phyloP scores from a whole-genome alignment of 208 protist genomes.

The Strigomonas culicis region DNA sequence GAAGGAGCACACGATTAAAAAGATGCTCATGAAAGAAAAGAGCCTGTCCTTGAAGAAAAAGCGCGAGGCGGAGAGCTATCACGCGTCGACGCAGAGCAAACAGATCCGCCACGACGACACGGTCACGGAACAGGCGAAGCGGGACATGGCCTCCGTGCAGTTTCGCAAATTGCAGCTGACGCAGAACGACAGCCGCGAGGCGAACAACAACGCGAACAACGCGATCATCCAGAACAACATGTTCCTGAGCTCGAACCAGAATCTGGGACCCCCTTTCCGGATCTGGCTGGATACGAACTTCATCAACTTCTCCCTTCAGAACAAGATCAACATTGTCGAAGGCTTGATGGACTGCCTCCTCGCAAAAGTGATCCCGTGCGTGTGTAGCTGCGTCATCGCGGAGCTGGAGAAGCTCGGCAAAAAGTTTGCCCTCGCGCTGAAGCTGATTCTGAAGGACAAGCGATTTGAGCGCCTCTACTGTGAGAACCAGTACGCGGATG shows the following conservation, averaged over 20 bases:
- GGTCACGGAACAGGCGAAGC: conserved; percentile 35
- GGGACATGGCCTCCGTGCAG: conserved; percentile 63
- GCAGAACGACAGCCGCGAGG: too few relatives aligned
- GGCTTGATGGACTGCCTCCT: conserved; percentile 98
- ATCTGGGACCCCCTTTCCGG: conserved; percentile 98
- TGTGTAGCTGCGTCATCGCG: conserved; percentile 99
- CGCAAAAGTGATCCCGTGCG: conserved; percentile 97
- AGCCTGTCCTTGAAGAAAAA: conserved; percentile 80
- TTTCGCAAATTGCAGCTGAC: conserved; percentile 69
- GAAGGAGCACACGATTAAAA: conserved; percentile 82
- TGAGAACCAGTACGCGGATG: conserved; percentile 99
- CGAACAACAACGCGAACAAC: conserved; percentile 6
- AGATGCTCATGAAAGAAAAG: conserved; percentile 91
- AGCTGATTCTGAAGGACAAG: conserved; percentile 96
- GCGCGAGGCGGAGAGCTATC: conserved; percentile 76
- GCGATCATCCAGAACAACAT: conserved; percentile 63
- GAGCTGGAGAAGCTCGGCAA: conserved; percentile 99
- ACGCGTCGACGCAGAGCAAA: conserved; percentile 25
- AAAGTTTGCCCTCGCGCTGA: conserved; percentile 92
- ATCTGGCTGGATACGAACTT: conserved; percentile 99
- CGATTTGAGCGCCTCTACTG: conserved; percentile 97
- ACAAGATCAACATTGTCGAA: conserved; percentile 99
- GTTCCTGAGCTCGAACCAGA: conserved; percentile 98
- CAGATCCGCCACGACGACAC: conserved; percentile 18
- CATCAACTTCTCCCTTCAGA: conserved; percentile 99